These are phyloP conservation scores for Ceratocystis lukuohia DNA, from an alignment of 2,329 filamentous ascomycete species.

Conservation along the genomic window DNA sequence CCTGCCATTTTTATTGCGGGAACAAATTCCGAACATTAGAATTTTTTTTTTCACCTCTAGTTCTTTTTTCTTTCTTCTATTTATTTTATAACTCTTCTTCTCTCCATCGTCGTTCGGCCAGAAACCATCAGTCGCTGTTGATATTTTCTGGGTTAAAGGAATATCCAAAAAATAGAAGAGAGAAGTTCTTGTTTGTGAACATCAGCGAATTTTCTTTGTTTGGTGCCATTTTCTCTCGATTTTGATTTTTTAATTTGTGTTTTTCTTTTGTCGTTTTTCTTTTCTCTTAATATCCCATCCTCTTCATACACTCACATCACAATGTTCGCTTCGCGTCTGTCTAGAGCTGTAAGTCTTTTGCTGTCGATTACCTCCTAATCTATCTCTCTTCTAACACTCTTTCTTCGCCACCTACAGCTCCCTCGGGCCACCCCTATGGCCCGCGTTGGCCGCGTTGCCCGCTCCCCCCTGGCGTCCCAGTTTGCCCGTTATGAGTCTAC, in stretches of 20 bases:
- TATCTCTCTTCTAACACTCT: not conserved
- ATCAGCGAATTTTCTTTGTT: slow-evolving; percentile 12
- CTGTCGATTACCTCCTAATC: not conserved
- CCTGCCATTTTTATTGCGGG: slow-evolving; percentile 1
- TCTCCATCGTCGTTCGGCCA: too few relatives aligned
- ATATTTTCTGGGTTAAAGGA: not conserved
- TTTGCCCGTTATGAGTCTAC: slow-evolving; percentile 70
- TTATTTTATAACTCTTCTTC: too few relatives aligned
- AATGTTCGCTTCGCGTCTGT: slow-evolving; percentile 61
- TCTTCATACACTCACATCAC: slow-evolving; percentile 29
- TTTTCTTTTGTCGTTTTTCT: slow-evolving; percentile 25
- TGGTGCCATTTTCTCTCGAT: slow-evolving; percentile 16
- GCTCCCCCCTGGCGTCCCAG: slow-evolving; percentile 56
- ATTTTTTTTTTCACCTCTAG: not conserved
- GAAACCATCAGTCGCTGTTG: not conserved
- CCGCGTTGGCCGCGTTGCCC: slow-evolving; percentile 48
- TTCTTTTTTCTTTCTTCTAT: too few relatives aligned
- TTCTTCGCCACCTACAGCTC: slow-evolving; percentile 38
- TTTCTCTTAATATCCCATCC: slow-evolving; percentile 25
- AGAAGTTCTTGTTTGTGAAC: slow-evolving; percentile 9
- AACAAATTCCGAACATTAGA: not conserved
- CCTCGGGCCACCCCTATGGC: slow-evolving; percentile 60
- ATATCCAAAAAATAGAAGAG: slow-evolving; percentile 1
- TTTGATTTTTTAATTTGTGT: slow-evolving; percentile 25
- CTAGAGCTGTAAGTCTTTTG: slow-evolving; percentile 54